phyloP scores from a whole-genome alignment of 148 eudicot species.

The Chenopodium suecicum region DNA sequence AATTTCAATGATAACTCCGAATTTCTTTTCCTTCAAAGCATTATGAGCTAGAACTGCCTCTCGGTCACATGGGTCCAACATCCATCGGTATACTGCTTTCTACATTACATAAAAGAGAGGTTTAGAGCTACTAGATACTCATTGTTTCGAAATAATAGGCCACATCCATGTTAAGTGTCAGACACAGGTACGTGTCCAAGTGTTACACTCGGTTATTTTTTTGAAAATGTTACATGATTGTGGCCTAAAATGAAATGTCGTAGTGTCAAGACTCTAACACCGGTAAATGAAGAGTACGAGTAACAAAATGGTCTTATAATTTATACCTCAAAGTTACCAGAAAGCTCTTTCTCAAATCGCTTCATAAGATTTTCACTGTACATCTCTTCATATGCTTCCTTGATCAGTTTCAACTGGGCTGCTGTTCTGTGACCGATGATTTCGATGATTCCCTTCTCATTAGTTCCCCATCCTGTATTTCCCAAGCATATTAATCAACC shows the following conservation, averaged over 20 bases:
- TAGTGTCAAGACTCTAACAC: no score
- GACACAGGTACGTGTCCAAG: no score
- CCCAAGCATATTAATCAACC: not conserved
- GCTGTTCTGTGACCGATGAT: constrained; percentile 67
- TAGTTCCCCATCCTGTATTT: constrained; percentile 66
- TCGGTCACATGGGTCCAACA: constrained; percentile 61
- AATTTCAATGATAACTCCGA: constrained; percentile 59
- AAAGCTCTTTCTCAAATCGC: constrained; percentile 64
- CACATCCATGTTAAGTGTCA: not conserved
- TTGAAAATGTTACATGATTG: no score
- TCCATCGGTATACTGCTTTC: constrained; percentile 68
- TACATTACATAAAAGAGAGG: constrained; percentile 11
- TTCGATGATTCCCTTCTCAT: constrained; percentile 64
- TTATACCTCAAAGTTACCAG: constrained; percentile 62
- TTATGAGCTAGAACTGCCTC: constrained; percentile 57
- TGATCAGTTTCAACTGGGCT: constrained; percentile 55
- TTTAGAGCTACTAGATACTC: not conserved
- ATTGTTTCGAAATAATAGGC: not conserved
- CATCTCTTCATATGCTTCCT: constrained; percentile 52
- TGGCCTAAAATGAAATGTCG: no score
- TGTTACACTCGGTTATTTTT: no score
- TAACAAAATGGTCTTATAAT: no score
- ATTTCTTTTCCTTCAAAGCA: constrained; percentile 53
- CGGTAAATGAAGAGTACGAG: no score
- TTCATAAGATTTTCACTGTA: constrained; percentile 57